Evolutionary conservation across 208 protist species (phyloP).

Genomic region (Angomonas deanei): DNA sequence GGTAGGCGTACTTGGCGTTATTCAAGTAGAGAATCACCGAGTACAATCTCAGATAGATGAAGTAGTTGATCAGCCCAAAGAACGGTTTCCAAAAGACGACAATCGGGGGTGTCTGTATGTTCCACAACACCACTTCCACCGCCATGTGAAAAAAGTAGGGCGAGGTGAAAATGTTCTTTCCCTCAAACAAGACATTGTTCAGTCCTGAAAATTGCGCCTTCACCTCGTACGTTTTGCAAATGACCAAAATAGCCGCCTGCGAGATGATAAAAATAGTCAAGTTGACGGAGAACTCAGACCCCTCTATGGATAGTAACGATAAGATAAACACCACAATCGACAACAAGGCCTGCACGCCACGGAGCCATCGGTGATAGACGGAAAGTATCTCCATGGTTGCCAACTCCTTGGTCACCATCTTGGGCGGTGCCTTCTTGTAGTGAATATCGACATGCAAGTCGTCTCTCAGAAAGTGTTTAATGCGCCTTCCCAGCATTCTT

Average conservation of each 20-base stretch:
- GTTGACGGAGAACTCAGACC: conserved; percentile 31
- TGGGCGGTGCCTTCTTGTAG: conserved; percentile 40
- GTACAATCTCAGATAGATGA: conserved; percentile 71
- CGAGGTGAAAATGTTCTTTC: conserved; percentile 59
- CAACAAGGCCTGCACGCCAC: conserved; percentile 59
- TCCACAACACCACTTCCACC: conserved; percentile 49
- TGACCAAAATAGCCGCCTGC: conserved; percentile 31
- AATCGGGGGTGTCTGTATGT: conserved; percentile 63
- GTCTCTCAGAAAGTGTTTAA: conserved; percentile 64
- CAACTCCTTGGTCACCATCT: conserved; percentile 38
- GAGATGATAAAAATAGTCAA: conserved; percentile 62
- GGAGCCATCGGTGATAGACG: conserved; percentile 65
- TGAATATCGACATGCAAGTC: conserved; percentile 55
- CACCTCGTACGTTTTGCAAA: conserved; percentile 55
- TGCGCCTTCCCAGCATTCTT: conserved; percentile 44
- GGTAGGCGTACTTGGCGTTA: conserved; percentile 56
- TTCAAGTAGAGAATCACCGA: conserved; percentile 62
- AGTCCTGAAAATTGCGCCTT: conserved; percentile 57
- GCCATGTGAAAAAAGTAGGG: conserved; percentile 67
- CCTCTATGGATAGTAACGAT: conserved; percentile 30
- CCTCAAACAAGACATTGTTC: conserved; percentile 57
- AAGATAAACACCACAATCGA: conserved; percentile 54
- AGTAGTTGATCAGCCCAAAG: conserved; percentile 60
- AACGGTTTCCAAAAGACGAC: conserved; percentile 36
- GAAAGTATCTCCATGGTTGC: conserved; percentile 48